A percentile compares a stretch with the other conserved stretches of the same genome.
Conservation (phyloP, 140 eudicot species). For the Artemisia princeps region DNA sequence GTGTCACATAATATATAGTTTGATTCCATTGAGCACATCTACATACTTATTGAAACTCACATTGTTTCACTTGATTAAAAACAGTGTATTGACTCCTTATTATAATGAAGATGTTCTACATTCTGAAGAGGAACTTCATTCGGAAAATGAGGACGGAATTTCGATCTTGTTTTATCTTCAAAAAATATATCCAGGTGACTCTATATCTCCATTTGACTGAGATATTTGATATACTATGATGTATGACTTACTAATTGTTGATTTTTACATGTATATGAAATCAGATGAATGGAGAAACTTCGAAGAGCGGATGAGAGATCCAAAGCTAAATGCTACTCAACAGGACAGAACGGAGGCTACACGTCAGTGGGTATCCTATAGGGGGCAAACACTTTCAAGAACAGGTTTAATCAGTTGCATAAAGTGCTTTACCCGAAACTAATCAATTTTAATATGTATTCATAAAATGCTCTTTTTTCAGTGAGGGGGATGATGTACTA, state of each 20-base stretch:
- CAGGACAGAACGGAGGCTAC: constrained; percentile 49
- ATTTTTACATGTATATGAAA: constrained; percentile 21
- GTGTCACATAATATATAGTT: background rate
- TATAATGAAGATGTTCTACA: constrained; percentile 87
- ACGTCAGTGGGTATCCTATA: constrained; percentile 92
- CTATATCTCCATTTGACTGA: constrained; percentile 6
- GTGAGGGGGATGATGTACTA: constrained; percentile 99
- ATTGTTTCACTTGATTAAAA: constrained; percentile 20
- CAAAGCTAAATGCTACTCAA: constrained; percentile 37
- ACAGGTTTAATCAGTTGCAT: constrained; percentile 49
- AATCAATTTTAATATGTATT: background rate
- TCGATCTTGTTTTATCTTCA: constrained; percentile 85
- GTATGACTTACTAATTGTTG: constrained; percentile 9
- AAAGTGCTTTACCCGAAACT: background rate
- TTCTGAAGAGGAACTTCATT: constrained; percentile 74
- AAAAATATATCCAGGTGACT: constrained; percentile 91
- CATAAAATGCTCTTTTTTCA: constrained; percentile 21
- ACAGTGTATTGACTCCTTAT: constrained; percentile 92
- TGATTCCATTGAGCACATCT: constrained; percentile 16
- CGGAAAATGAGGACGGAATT: constrained; percentile 94
- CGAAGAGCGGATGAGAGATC: constrained; percentile 53
- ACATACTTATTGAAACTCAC: constrained; percentile 12
- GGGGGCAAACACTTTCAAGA: constrained; percentile 97
- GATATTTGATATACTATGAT: background rate
- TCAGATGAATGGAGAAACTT: constrained; percentile 87